A percentile compares a stretch with the other conserved stretches of the same genome.
Conservation (phyloP, 2,329 filamentous ascomycete genomes). For the Dothistroma septosporum region DNA sequence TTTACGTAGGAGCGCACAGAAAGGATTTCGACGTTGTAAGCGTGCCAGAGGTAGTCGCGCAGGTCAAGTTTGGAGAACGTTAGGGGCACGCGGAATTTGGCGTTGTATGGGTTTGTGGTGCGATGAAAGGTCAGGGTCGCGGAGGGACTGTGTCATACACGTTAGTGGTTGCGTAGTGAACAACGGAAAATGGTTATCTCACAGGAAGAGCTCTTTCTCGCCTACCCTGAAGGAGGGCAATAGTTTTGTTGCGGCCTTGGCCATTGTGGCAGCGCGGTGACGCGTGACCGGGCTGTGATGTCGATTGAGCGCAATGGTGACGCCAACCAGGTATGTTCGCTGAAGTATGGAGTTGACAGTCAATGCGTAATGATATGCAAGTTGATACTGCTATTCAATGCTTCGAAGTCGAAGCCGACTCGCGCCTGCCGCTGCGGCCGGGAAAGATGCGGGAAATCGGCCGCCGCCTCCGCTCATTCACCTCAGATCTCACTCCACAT, state of each 20-base stretch:
- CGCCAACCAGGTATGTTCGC: too few species aligned
- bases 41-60: slow-evolving; percentile 87
- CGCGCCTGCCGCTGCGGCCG: background rate
- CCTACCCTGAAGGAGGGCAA: slow-evolving; percentile 31
- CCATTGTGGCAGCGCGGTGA: slow-evolving; percentile 9
- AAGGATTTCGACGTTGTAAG: slow-evolving; percentile 70
- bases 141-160: slow-evolving; percentile 59
- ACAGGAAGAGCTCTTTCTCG: slow-evolving; percentile 37
- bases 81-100: slow-evolving; percentile 85
- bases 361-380: background rate
- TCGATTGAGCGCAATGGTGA: background rate
- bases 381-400: background rate
- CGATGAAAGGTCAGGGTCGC: slow-evolving; percentile 76
- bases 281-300: background rate
- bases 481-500: background rate
- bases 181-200: slow-evolving; percentile 5
- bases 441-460: background rate
- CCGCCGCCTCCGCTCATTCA: background rate
- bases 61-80: slow-evolving; percentile 95
- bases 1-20: slow-evolving; percentile 77
- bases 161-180: slow-evolving; percentile 8
- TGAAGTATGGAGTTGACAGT: background rate
- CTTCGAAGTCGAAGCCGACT: background rate
- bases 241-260: background rate
- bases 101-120: slow-evolving; percentile 69